Base-by-base conservation (phyloP, 2,329 filamentous ascomycete species). In the Macrophomina pseudophaseolina region DNA sequence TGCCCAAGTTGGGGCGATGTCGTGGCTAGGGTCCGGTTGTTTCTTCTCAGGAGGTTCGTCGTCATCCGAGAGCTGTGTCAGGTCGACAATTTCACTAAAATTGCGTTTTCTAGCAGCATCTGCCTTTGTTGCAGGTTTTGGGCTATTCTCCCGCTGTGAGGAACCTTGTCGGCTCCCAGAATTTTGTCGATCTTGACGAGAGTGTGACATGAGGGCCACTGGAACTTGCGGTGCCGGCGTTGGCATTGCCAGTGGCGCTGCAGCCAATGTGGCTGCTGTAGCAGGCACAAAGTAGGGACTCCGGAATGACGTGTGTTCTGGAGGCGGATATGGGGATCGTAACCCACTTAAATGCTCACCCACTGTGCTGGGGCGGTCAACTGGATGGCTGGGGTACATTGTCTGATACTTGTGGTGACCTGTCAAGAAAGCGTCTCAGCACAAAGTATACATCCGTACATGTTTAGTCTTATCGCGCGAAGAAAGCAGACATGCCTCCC, bases 71-170 rank as follows among this genome's bases (percentile, higher is more conserved):
- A 83, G 72, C 28, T 70, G 69, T 4, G 84, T 83, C 63, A 87
- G 72, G 71, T 87, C 85, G 5, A 87, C 78, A 49, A 88, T 74
- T 33, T 87, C 85, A 32, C 77, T 80, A 68, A 87, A 83, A 7
- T 79, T 82, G 28, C 84, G 80, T 71, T 87, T 88, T 32, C 83
- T 78, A n/a, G 86, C 85, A 64, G 81, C 81, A 71, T 85, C 83
- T 71, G 83, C 84, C 70, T 87, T 87, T 68, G 84, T 80, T 5
- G 77, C 76, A 35, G 81, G 80, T 11, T 69, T 68, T 23, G 35
- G 67, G 28, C 42, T 48, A 28, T 60, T 53, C n/a, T 62, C 54
- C n/a, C 52, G 53, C n/a, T 35, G 59, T 8, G 53, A 58, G 1
- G 64, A 60, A 9, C 44, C 33, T 48, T 66, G 58, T 5, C 53